Conservation (phyloP, 1,284 basidiomycete species). For the Clitocybe nebularis region DNA sequence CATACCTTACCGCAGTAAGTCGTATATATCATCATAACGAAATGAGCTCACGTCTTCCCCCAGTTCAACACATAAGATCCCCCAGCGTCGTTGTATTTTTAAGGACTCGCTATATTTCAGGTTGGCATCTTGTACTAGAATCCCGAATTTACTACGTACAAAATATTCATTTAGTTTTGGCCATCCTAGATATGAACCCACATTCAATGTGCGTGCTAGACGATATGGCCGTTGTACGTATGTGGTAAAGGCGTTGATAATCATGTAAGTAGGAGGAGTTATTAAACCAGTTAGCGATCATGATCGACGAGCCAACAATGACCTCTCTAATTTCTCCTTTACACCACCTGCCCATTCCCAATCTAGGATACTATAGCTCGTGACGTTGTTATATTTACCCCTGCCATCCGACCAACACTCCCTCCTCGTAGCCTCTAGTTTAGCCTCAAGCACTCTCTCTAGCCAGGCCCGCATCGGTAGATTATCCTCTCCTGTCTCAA, state of each 20-base stretch:
- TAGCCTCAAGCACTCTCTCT: constrained; percentile 34
- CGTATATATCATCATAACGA: background rate
- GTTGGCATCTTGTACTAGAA: too few species aligned
- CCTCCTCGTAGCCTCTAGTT: constrained; percentile 31
- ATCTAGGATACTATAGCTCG: constrained; percentile 37
- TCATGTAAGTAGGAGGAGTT: too few species aligned
- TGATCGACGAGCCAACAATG: constrained; percentile 1
- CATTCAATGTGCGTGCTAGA: too few species aligned
- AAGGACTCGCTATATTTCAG: too few species aligned
- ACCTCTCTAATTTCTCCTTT: constrained; percentile 25
- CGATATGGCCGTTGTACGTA: too few species aligned
- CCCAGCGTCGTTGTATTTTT: too few species aligned
- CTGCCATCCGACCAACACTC: constrained; percentile 33
- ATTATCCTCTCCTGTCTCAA: constrained; percentile 38
- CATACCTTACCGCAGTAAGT: constrained; percentile 72
- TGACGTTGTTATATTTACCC: constrained; percentile 33
- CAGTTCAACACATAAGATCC: constrained; percentile 37
- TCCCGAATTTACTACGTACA: too few species aligned
- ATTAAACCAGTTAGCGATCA: too few species aligned
- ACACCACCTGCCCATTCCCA: constrained; percentile 35
- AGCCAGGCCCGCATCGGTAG: constrained; percentile 41
- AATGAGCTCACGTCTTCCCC: constrained; percentile 9
- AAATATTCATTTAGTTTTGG: too few species aligned
- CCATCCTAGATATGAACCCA: too few species aligned
- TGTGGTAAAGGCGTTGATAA: too few species aligned